These are phyloP conservation scores for Solanum aculeatissimum DNA, from an alignment of 305 asterid genomes.

Conservation along the genomic window DNA sequence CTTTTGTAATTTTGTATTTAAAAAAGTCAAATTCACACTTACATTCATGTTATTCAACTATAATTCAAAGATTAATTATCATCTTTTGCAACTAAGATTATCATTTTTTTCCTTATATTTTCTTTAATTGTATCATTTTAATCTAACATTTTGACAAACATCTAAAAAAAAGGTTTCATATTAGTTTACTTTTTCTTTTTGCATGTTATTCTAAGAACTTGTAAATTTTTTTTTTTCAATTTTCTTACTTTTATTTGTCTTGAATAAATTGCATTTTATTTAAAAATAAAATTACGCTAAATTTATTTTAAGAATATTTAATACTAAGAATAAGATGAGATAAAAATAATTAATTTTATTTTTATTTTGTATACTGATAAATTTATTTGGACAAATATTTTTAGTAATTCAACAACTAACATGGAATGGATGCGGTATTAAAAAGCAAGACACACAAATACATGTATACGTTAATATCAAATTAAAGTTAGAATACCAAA, in stretches of 20 bases:
- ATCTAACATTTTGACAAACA: not conserved
- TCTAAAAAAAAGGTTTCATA: not conserved
- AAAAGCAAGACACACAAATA: not conserved
- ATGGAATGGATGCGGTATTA: not conserved
- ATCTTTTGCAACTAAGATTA: not conserved
- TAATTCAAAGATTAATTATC: not conserved
- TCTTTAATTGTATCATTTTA: not conserved
- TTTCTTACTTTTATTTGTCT: not conserved
- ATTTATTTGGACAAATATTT: not conserved
- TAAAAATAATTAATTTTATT: not conserved
- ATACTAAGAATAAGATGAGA: not conserved
- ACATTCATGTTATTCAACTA: too few species aligned
- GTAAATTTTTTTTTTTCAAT: too few species aligned
- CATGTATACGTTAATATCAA: not conserved
- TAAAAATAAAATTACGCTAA: not conserved
- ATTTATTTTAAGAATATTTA: not conserved
- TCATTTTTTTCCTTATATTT: not conserved
- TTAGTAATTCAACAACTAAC: not conserved
- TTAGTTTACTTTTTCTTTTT: not conserved
- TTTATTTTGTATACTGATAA: not conserved
- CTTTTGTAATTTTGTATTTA: not conserved
- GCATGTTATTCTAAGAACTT: too few species aligned
- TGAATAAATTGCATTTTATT: not conserved
- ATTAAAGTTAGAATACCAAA: not conserved
- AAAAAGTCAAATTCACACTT: not conserved